These are phyloP conservation scores for Crithidia bombi DNA, from an alignment of 208 protist genomes.

Conservation along the genomic window DNA sequence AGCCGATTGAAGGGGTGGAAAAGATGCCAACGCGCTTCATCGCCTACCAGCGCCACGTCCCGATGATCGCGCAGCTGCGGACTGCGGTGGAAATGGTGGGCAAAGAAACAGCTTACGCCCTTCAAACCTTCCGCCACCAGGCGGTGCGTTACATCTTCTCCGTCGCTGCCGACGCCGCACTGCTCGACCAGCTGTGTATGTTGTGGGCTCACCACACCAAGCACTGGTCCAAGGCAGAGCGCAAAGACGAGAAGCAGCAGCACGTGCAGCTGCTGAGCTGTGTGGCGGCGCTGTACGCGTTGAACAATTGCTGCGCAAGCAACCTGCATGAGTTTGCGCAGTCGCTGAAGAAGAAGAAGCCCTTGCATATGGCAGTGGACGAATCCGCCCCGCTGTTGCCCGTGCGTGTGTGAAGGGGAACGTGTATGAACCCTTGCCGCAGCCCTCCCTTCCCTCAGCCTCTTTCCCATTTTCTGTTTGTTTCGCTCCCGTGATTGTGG, in stretches of 20 bases:
- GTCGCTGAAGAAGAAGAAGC: constrained; percentile 35
- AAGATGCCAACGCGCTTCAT: constrained; percentile 56
- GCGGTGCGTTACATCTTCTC: constrained; percentile 51
- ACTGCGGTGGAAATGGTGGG: constrained; percentile 47
- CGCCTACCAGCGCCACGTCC: constrained; percentile 49
- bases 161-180: constrained; percentile 44
- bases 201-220: constrained; percentile 49
- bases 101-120: constrained; percentile 29
- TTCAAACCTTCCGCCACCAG: constrained; percentile 66
- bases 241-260: constrained; percentile 30
- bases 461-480: no score
- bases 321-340: constrained; percentile 42
- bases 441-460: no score
- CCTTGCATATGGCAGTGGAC: constrained; percentile 32
- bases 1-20: constrained; percentile 11
- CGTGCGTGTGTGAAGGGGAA: constrained; percentile 26
- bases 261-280: constrained; percentile 42
- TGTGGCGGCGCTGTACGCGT: constrained; percentile 48
- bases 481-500: no score
- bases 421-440: no score
- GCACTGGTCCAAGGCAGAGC: constrained; percentile 39
- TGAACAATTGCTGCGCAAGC: constrained; percentile 52
- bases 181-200: constrained; percentile 64
- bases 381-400: constrained; percentile 42
- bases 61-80: constrained; percentile 57